Evolutionary conservation across 768 basidiomycete genomes (phyloP).

Genomic region (Lactarius sanguifluus): DNA sequence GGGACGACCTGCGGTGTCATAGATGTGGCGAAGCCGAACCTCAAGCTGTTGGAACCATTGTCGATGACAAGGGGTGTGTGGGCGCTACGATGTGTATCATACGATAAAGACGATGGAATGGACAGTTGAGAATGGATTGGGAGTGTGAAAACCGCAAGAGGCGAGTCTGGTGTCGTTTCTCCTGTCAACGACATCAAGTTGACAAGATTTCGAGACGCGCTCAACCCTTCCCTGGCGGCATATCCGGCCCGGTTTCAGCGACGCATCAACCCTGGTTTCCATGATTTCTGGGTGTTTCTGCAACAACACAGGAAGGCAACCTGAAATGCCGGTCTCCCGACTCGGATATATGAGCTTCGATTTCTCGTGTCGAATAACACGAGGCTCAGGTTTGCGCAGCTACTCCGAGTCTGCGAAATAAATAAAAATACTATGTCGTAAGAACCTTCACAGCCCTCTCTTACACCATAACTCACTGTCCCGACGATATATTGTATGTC

Average conservation of each 20-base stretch:
- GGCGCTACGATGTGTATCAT: constrained; percentile 20
- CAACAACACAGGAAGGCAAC: too few relatives aligned
- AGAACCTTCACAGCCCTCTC: too few relatives aligned
- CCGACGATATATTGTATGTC: neutral
- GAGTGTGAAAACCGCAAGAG: constrained; percentile 12
- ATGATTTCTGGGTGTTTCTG: too few relatives aligned
- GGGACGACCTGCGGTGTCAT: constrained; percentile 55
- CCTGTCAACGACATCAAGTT: neutral
- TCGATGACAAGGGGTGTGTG: constrained; percentile 78
- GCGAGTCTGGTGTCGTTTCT: constrained; percentile 4
- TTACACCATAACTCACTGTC: neutral
- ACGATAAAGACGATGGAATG: constrained; percentile 14
- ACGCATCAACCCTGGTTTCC: neutral
- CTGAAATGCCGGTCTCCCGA: too few relatives aligned
- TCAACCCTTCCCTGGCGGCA: neutral
- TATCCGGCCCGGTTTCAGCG: neutral
- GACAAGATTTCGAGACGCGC: neutral
- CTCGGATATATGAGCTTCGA: too few relatives aligned
- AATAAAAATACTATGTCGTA: too few relatives aligned
- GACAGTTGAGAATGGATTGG: constrained; percentile 24
- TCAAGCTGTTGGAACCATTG: constrained; percentile 80
- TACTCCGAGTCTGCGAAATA: too few relatives aligned
- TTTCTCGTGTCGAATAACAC: too few relatives aligned
- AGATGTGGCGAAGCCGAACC: constrained; percentile 79
- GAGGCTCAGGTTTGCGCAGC: too few relatives aligned